phyloP scores from a whole-genome alignment of 2,329 filamentous ascomycete genomes.

The Didymella pomorum region DNA sequence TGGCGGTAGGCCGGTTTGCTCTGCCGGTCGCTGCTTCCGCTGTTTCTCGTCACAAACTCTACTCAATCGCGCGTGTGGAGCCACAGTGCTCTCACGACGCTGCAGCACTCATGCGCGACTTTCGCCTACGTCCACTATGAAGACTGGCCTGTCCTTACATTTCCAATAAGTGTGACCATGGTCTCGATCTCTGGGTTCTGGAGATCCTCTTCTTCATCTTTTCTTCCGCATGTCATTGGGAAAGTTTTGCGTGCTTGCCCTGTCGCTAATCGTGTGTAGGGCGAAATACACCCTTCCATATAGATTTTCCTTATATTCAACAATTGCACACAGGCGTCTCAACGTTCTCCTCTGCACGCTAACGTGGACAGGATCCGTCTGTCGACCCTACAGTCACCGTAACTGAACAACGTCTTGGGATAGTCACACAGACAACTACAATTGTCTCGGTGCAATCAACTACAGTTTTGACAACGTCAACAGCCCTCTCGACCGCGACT shows the following conservation, averaged over 20 bases:
- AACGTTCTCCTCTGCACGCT: background rate
- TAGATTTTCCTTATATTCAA: constrained; percentile 8
- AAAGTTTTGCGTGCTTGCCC: no score
- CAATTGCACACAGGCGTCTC: constrained; percentile 7
- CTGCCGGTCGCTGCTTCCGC: background rate
- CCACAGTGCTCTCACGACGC: background rate
- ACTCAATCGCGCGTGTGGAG: background rate
- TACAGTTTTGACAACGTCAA: background rate
- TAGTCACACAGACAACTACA: constrained; percentile 5
- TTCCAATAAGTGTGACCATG: constrained; percentile 96
- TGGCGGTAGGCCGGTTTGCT: background rate
- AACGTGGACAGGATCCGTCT: constrained; percentile 7
- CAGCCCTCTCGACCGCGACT: background rate
- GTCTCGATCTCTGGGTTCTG: constrained; percentile 83
- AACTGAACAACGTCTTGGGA: constrained; percentile 6
- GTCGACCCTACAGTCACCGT: constrained; percentile 2
- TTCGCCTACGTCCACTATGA: constrained; percentile 78
- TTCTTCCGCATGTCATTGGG: constrained; percentile 44
- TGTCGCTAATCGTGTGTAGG: background rate
- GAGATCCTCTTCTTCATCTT: constrained; percentile 92
- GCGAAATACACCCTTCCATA: no score
- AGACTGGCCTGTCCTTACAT: constrained; percentile 88
- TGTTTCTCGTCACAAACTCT: background rate
- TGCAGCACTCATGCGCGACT: background rate
- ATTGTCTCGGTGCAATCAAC: background rate